Evolutionary conservation across 2,329 filamentous ascomycete genomes (phyloP), one percentile per base, ranked within the genome.

Genomic region (Neofusicoccum umdonicola): DNA sequence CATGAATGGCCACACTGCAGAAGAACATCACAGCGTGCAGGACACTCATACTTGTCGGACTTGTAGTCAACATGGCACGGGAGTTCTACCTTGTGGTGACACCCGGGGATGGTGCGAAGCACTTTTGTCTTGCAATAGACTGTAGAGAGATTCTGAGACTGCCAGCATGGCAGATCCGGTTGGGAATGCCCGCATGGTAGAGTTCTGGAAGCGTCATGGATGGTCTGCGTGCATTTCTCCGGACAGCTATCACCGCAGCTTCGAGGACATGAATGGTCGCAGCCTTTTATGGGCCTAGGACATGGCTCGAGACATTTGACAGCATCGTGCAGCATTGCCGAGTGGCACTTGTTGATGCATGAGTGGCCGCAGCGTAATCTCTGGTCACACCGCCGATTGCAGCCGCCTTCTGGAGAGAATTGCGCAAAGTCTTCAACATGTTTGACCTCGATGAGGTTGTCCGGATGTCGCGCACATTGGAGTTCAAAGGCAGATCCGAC

Each of bases 61-160:
- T 69, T 66, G 7, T 88, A 80, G 58, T 88, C 78, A 3, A 74
- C 50, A 17, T 75, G 69, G 69, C 89, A 92, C 5, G 72, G 68
- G 1, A 87, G 77, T 0, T 62, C 69, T 0, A 88, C 76, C 0
- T 62, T 70, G 71, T 92, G 89, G 0, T 74, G 71, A 70, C 89
- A 92, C 0, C 77, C 79, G 0, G 83, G 80, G 0, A 90, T 80
- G 0, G 63, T 73, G 62, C 82, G 83, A 11, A 78, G 50, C 0
- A 90, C 82, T 0, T 52, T 50, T 2, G 74, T 71, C 0, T 71
- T 62, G 73, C 89, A 92, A 0, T 42, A n/a, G 17, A 90, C 80
- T 0, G 65, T 66, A 0, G 71, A 68, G 0, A 79, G 77, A 9
- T 85, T 68, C 66, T 87, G 84, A 9, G 68, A 54, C 17, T 62